phyloP scores from a whole-genome alignment of 345 rosid genomes.

The Gossypium bickii region DNA sequence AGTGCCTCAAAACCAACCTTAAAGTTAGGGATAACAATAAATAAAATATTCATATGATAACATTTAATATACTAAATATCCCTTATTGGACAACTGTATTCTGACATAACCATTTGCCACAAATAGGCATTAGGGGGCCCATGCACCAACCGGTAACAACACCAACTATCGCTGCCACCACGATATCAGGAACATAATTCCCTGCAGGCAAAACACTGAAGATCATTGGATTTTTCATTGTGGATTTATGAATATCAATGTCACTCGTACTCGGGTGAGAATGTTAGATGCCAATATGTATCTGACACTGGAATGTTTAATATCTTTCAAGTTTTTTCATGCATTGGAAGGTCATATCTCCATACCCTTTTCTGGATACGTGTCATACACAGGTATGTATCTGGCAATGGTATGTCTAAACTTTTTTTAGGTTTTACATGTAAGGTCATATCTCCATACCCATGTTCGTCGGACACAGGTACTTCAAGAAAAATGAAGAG shows the following conservation, averaged over 20 bases:
- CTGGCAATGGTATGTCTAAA: not conserved
- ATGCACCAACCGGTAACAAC: slow-evolving; percentile 68
- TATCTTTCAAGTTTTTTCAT: not conserved
- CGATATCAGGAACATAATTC: slow-evolving; percentile 58
- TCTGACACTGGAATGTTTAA: not conserved
- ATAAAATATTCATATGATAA: too few species aligned
- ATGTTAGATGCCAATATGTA: too few species aligned
- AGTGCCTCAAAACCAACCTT: too few species aligned
- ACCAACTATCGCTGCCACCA: slow-evolving; percentile 71
- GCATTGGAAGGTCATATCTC: not conserved
- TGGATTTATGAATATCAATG: not conserved
- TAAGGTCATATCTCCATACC: not conserved
- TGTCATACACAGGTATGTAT: not conserved
- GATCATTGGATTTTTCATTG: slow-evolving; percentile 1
- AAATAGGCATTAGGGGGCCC: slow-evolving; percentile 77
- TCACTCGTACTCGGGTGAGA: not conserved
- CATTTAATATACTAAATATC: too few species aligned
- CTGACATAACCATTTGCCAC: slow-evolving; percentile 54
- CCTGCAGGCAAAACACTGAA: slow-evolving; percentile 49
- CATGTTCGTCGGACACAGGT: not conserved
- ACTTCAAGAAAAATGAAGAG: not conserved
- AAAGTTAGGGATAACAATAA: too few species aligned
- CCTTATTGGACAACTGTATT: too few species aligned
- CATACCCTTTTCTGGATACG: not conserved
- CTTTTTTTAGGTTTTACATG: not conserved